These are phyloP conservation scores for Arachis monticola DNA, from an alignment of 331 rosid species.

Conservation along the genomic window DNA sequence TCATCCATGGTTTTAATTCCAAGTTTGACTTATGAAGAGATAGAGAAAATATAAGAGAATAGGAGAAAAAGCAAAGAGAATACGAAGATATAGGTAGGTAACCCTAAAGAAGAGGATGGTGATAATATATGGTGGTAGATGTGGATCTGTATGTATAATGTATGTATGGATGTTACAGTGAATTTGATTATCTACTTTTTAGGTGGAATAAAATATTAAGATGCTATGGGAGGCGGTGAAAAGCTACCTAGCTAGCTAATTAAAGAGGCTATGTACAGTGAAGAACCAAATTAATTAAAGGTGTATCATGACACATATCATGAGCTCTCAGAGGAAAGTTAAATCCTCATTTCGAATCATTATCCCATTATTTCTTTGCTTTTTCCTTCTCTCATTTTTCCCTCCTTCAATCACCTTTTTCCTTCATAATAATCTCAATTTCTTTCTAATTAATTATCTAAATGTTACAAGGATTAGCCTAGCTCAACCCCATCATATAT, in stretches of 20 bases:
- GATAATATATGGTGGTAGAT: constrained; percentile 48
- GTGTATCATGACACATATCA: constrained; percentile 89
- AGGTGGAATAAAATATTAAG: constrained; percentile 63
- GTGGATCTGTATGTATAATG: constrained; percentile 45
- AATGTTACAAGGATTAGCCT: constrained; percentile 4
- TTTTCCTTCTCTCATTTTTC: constrained; percentile 47
- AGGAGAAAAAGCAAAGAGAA: not conserved
- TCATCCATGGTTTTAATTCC: constrained; percentile 50
- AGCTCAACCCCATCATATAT: too few relatives aligned
- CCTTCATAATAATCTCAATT: not conserved
- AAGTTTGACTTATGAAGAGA: constrained; percentile 40
- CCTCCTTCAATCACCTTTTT: constrained; percentile 34
- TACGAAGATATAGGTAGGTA: constrained; percentile 21
- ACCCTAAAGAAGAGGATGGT: constrained; percentile 47
- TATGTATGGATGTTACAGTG: constrained; percentile 33
- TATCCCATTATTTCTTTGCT: constrained; percentile 75
- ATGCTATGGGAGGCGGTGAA: constrained; percentile 21
- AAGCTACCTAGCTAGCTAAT: constrained; percentile 37
- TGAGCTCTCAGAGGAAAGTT: constrained; percentile 65
- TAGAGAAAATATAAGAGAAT: constrained; percentile 46
- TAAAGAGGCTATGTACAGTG: constrained; percentile 40
- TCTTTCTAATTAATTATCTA: not conserved
- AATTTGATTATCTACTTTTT: constrained; percentile 66
- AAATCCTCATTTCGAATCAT: constrained; percentile 61
- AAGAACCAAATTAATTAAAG: constrained; percentile 42